phyloP scores from a whole-genome alignment of 2,329 filamentous ascomycete genomes.

The Nigrospora sphaerica region DNA sequence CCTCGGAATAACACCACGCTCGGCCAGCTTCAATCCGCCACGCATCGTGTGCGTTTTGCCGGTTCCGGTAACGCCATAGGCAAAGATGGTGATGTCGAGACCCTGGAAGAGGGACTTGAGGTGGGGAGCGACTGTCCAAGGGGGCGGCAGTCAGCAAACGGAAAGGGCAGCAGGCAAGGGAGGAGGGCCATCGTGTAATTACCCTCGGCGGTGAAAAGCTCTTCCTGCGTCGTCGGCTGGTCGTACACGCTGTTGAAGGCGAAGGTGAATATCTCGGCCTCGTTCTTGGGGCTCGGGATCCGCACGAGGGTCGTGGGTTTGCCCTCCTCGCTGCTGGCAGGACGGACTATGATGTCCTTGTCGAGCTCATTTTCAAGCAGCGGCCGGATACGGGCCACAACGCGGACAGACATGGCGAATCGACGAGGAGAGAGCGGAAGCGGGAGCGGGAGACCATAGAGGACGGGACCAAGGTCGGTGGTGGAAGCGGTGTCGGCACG shows the following conservation, averaged over 20 bases:
- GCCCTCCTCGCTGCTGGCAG: slow-evolving; percentile 54
- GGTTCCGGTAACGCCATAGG: slow-evolving; percentile 87
- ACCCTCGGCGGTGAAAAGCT: slow-evolving; percentile 87
- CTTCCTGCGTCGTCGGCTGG: slow-evolving; percentile 70
- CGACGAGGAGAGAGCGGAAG: background rate
- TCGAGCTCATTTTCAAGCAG: slow-evolving; percentile 80
- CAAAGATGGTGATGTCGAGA: slow-evolving; percentile 82
- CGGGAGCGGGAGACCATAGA: background rate
- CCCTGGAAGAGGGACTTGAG: slow-evolving; percentile 89
- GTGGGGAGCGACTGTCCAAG: slow-evolving; percentile 67
- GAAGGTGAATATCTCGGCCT: slow-evolving; percentile 84
- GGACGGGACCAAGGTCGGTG: background rate
- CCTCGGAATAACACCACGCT: slow-evolving; percentile 81
- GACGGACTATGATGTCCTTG: slow-evolving; percentile 76
- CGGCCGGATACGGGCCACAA: slow-evolving; percentile 85
- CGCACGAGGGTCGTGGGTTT: slow-evolving; percentile 64
- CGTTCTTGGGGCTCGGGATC: slow-evolving; percentile 92
- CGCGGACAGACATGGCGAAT: slow-evolving; percentile 59
- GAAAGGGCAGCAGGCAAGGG: background rate
- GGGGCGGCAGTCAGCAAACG: slow-evolving; percentile 8
- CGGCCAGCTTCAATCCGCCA: slow-evolving; percentile 76
- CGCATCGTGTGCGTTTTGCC: slow-evolving; percentile 97
- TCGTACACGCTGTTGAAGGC: slow-evolving; percentile 93
- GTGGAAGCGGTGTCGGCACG: too few species aligned
- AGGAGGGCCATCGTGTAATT: slow-evolving; percentile 19